These are phyloP conservation scores for Sclerotinia nivalis DNA, from an alignment of 2,329 filamentous ascomycete species.

Conservation along the genomic window DNA sequence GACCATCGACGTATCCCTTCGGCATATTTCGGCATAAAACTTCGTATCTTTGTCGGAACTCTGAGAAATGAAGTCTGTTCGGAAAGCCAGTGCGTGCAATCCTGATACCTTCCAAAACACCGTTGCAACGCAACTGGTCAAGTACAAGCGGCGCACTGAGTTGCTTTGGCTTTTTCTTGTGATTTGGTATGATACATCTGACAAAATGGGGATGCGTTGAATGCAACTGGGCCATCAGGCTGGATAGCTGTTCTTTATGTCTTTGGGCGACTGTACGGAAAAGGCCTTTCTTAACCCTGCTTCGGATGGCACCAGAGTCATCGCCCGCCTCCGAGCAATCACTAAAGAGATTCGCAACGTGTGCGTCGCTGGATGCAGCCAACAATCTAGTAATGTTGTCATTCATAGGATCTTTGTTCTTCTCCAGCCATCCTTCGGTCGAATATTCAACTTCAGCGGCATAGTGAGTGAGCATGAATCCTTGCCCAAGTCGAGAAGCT, in stretches of 20 bases:
- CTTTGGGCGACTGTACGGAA: constrained; percentile 96
- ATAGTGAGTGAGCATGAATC: constrained; percentile 95
- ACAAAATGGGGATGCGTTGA: constrained; percentile 98
- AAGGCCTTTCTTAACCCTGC: constrained; percentile 91
- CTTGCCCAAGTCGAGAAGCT: constrained; percentile 81
- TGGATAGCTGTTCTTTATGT: constrained; percentile 98
- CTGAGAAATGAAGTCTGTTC: constrained; percentile 85
- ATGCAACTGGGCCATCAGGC: constrained; percentile 88
- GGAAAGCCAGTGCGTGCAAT: constrained; percentile 97
- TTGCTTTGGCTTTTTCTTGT: constrained; percentile 94
- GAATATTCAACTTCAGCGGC: constrained; percentile 97
- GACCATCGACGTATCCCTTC: constrained; percentile 87
- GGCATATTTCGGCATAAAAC: constrained; percentile 88
- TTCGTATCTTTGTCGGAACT: constrained; percentile 95
- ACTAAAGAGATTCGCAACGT: constrained; percentile 80
- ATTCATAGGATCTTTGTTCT: constrained; percentile 98
- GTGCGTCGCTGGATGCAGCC: constrained; percentile 76
- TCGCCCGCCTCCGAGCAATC: constrained; percentile 87
- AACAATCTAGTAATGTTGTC: constrained; percentile 93
- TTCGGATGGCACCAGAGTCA: constrained; percentile 65
- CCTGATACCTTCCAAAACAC: constrained; percentile 97
- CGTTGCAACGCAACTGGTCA: constrained; percentile 96
- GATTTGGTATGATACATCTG: constrained; percentile 94
- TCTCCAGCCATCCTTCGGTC: constrained; percentile 93
- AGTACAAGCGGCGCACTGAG: constrained; percentile 90